Evolutionary conservation across 2,329 filamentous ascomycete species (phyloP).

Genomic region (Teratosphaeria epicoccoides): DNA sequence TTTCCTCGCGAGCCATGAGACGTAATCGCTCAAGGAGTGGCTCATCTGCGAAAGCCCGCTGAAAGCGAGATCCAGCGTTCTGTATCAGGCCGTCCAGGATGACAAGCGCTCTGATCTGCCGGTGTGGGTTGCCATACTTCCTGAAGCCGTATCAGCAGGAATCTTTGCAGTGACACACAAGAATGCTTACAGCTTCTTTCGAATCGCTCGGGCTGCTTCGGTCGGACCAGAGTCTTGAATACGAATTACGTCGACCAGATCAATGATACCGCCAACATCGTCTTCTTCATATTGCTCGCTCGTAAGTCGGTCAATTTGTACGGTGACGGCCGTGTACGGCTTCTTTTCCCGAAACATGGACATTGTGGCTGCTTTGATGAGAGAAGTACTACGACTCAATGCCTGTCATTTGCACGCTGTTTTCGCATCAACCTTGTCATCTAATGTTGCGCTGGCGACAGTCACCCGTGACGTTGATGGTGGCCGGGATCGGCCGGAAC

Average conservation of each 20-base stretch:
- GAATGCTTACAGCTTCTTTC: constrained; percentile 72
- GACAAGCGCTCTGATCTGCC: constrained; percentile 77
- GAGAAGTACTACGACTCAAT: neutral
- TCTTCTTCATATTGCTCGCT: constrained; percentile 84
- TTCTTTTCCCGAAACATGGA: constrained; percentile 43
- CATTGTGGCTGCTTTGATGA: neutral
- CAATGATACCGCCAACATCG: constrained; percentile 81
- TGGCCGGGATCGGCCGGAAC: neutral
- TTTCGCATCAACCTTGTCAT: neutral
- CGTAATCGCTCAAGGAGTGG: constrained; percentile 82
- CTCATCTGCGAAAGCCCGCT: constrained; percentile 80
- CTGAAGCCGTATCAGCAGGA: constrained; percentile 27
- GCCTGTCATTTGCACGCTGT: too few relatives aligned
- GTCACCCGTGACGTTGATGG: neutral
- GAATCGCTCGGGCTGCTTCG: constrained; percentile 81
- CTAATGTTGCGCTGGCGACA: neutral
- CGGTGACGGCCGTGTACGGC: constrained; percentile 87
- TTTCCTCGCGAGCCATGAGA: constrained; percentile 71
- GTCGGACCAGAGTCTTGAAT: constrained; percentile 77
- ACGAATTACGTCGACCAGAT: constrained; percentile 87
- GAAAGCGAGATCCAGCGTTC: constrained; percentile 81
- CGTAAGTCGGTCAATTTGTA: constrained; percentile 82
- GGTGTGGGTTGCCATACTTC: constrained; percentile 92
- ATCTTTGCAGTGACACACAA: neutral
- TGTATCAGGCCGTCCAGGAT: constrained; percentile 89